Evolutionary conservation across 148 eudicot genomes (phyloP), one percentile per base, ranked within the genome.

Genomic region (Gaultheria prostrata): DNA sequence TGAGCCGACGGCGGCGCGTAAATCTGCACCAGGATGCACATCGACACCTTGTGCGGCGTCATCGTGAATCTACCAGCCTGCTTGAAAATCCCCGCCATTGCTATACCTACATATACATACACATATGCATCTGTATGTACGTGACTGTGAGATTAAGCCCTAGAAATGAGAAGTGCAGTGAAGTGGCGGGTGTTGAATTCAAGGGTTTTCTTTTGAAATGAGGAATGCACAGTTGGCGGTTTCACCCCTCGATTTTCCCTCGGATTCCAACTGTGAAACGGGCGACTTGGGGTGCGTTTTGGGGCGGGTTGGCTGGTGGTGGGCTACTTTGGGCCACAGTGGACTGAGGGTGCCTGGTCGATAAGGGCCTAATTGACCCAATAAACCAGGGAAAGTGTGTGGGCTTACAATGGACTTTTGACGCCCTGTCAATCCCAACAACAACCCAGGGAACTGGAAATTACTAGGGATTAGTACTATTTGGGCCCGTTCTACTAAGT

Each of bases 21-120:
- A 9, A 91, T 88, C 90, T 94, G 98, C 35, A 91, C 50, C 0
- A 97, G 90, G 17, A 97, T 78, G 80, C 99, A 97, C 49, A 93
- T 39, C 11, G 98, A 94, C 15, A 97, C 94, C 84, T 97, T 97
- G 91, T 97, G 98, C 35, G 99, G 98, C 28, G 97, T 93, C 33
- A 97, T 57, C 11, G 92, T 57, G 50, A 93, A 93, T 30, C 85
- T 83, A 63, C 89, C 91, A 59, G 84, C 88, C 74, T 89, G 87
- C 89, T 90, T 92, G 46, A 89, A 82, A 33, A 91, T 87, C 75
- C 90, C 90, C 14, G 89, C 88, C 95, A 92, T 92, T 77, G 73
- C 83, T 15, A 54, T 18, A 49, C 49, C 0, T 0, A 1, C 10
- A 20, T 4, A 1, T 24, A n/a, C 13, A 21, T 74, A n/a, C 33